phyloP scores from a whole-genome alignment of 176 grass and related monocot genomes.

The Panicum miliaceum region DNA sequence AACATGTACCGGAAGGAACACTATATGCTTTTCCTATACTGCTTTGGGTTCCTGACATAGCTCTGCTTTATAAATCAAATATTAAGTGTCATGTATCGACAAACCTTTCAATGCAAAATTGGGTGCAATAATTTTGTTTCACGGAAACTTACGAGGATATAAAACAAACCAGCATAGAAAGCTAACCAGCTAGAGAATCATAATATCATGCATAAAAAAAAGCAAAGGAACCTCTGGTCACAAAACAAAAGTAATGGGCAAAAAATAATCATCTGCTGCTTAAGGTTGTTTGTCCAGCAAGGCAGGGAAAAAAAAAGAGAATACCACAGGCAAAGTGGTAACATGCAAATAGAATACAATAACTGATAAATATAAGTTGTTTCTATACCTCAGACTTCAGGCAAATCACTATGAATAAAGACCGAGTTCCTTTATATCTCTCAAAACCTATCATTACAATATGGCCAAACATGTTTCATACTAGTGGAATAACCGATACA shows the following conservation, averaged over 20 bases:
- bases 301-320: not conserved
- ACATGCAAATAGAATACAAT: not conserved
- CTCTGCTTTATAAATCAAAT: conserved; percentile 17
- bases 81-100: not conserved
- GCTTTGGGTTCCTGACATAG: conserved; percentile 1
- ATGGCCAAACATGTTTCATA: not conserved
- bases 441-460: not conserved
- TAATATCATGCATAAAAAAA: conserved; percentile 4
- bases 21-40: not conserved
- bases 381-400: conserved; percentile 24
- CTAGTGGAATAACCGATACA: not conserved
- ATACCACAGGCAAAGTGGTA: not conserved
- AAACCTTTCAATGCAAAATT: conserved; percentile 5
- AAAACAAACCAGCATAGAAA: conserved; percentile 8
- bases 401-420: not conserved
- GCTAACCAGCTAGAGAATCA: conserved; percentile 18
- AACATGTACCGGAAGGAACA: not conserved
- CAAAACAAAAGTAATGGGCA: not conserved
- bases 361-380: not conserved
- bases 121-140: not conserved
- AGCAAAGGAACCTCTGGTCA: not conserved
- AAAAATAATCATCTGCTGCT: not conserved
- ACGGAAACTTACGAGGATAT: not conserved
- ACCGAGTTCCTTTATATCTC: not conserved
- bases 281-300: not conserved